Percentiles rank a stretch among this genome's conserved stretches.
phyloP scores from a whole-genome alignment of 306 rosid species.

The Prunus mira region DNA sequence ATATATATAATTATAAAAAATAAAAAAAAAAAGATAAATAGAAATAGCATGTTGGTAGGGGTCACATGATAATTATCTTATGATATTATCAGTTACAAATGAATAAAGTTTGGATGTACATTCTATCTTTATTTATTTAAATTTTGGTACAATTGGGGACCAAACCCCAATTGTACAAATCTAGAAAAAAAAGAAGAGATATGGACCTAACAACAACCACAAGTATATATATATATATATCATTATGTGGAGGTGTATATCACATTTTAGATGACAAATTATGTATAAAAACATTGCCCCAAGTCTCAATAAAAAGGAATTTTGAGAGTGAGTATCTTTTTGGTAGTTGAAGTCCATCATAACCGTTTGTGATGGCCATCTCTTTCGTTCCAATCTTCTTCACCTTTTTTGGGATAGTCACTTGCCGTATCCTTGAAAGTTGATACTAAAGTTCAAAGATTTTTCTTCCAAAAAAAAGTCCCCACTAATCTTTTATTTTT shows the following conservation, averaged over 20 bases:
- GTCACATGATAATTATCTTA: neutral
- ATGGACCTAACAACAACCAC: neutral
- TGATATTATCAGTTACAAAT: too few relatives aligned
- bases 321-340: neutral
- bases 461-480: neutral
- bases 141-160: neutral
- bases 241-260: too few relatives aligned
- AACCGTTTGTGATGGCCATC: constrained; percentile 7
- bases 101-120: too few relatives aligned
- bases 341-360: neutral
- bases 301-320: too few relatives aligned
- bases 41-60: neutral
- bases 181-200: neutral
- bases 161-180: neutral
- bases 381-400: constrained; percentile 5
- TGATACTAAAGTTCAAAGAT: constrained; percentile 3
- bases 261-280: too few relatives aligned
- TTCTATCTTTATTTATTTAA: too few relatives aligned
- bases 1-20: too few relatives aligned
- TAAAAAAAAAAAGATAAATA: neutral
- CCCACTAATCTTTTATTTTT: neutral
- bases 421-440: neutral
- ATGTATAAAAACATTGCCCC: too few relatives aligned
- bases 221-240: too few relatives aligned
- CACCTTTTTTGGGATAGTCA: neutral